These are phyloP conservation scores for Cicer pinnatifidum DNA, from an alignment of 306 rosid genomes.

Conservation along the genomic window DNA sequence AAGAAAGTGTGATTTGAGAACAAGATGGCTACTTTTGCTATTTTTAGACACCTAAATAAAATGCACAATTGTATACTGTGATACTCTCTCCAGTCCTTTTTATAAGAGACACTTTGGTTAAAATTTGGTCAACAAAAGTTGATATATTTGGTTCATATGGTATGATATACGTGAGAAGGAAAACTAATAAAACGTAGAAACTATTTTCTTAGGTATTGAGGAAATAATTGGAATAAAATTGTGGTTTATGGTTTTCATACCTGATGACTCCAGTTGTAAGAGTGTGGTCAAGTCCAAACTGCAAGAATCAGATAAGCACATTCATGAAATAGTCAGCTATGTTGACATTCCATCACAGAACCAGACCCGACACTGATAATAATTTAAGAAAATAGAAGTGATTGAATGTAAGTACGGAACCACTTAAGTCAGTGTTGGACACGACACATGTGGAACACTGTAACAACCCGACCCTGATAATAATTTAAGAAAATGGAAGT, in stretches of 20 bases:
- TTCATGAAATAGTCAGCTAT: constrained; percentile 21
- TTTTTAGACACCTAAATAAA: constrained; percentile 25
- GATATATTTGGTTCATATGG: too few species aligned
- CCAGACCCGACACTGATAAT: too few species aligned
- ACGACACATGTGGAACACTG: too few species aligned
- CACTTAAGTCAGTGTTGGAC: too few species aligned
- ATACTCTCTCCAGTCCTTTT: too few species aligned
- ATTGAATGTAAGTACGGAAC: too few species aligned
- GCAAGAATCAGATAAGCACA: constrained; percentile 48
- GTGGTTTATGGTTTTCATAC: constrained; percentile 50
- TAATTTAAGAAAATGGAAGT: too few species aligned
- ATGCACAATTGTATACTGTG: constrained; percentile 6
- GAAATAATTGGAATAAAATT: constrained; percentile 6
- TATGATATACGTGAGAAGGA: constrained; percentile 20
- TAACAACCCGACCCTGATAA: too few species aligned
- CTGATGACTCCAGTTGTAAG: constrained; percentile 96
- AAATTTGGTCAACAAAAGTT: too few species aligned
- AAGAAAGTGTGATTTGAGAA: not conserved
- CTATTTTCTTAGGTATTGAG: not conserved
- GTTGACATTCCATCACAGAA: not conserved
- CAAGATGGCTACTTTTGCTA: not conserved
- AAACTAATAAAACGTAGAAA: constrained; percentile 22
- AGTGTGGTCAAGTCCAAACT: constrained; percentile 99
- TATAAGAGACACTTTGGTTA: too few species aligned
- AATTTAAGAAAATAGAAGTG: too few species aligned